A percentile compares a stretch with the other conserved stretches of the same genome.
Evolutionary conservation across 2,329 filamentous ascomycete genomes (phyloP).

Genomic region (Colletotrichum sp.): DNA sequence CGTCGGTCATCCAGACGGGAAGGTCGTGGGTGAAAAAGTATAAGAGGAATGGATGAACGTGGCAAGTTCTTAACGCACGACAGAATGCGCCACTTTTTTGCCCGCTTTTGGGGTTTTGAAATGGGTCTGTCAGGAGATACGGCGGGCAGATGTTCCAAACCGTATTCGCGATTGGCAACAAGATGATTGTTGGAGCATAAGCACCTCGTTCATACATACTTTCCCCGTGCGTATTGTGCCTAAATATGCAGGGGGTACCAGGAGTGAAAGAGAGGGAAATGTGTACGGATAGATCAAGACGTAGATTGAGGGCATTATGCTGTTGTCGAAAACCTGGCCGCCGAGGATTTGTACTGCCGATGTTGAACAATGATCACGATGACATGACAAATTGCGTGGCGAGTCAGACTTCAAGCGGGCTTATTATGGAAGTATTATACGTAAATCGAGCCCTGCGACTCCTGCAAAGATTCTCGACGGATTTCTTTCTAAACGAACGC

Average conservation of each 20-base stretch:
- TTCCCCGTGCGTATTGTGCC: not conserved
- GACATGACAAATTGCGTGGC: no score
- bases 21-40: not conserved
- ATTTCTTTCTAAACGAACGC: no score
- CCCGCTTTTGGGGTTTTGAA: not conserved
- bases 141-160: not conserved
- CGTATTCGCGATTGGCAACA: not conserved
- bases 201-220: not conserved
- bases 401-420: no score
- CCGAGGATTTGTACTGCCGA: no score
- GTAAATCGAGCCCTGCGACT: no score
- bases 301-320: accelerated
- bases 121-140: not conserved
- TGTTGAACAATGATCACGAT: no score
- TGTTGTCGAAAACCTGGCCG: not conserved
- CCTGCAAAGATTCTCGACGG: no score
- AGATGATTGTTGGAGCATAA: not conserved
- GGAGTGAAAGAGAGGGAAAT: not conserved
- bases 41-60: not conserved
- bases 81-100: not conserved
- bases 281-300: not conserved
- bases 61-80: not conserved
- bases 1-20: not conserved
- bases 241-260: not conserved
- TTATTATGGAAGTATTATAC: no score